phyloP scores from a whole-genome alignment of 1,284 basidiomycete genomes.

The Pulveroboletus sp. region DNA sequence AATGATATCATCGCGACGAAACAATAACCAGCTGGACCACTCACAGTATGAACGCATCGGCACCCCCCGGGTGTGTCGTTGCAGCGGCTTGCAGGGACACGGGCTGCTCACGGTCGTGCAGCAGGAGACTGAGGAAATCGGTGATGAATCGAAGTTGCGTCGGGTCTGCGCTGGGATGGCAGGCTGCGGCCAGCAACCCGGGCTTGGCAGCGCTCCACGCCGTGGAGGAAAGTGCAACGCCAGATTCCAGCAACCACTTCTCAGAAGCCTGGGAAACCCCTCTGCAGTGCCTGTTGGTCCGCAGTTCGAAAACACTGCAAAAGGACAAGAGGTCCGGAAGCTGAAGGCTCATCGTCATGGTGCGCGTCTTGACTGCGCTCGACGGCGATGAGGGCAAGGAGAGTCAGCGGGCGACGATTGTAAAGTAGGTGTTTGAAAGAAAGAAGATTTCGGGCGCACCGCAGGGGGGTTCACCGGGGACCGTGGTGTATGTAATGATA shows the following conservation, averaged over 20 bases:
- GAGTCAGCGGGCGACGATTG: not conserved
- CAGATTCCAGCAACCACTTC: constrained; percentile 42
- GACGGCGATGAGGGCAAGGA: not conserved
- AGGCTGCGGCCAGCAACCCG: constrained; percentile 55
- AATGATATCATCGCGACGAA: constrained; percentile 13
- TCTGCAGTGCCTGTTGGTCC: constrained; percentile 53
- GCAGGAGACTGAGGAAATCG: constrained; percentile 50
- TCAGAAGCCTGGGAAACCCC: constrained; percentile 47
- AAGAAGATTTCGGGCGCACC: constrained; percentile 1
- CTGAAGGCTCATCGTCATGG: constrained; percentile 47
- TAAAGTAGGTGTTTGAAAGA: constrained; percentile 12
- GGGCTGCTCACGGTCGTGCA: constrained; percentile 34
- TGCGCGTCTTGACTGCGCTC: not conserved
- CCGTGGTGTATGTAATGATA: constrained; percentile 20
- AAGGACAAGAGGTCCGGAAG: constrained; percentile 56
- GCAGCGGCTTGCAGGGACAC: not conserved
- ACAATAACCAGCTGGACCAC: constrained; percentile 4
- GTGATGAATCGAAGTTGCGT: constrained; percentile 53
- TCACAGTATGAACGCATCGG: constrained; percentile 24
- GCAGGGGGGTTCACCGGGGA: not conserved
- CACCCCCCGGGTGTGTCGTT: not conserved
- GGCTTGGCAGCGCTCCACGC: constrained; percentile 44
- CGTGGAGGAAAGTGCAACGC: constrained; percentile 22
- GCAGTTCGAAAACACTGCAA: constrained; percentile 48
- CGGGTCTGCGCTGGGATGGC: constrained; percentile 57